A percentile compares a stretch with the other conserved stretches of the same genome.
Evolutionary conservation across 768 basidiomycete genomes (phyloP).

Genomic region (Asterophora lycoperdoides): DNA sequence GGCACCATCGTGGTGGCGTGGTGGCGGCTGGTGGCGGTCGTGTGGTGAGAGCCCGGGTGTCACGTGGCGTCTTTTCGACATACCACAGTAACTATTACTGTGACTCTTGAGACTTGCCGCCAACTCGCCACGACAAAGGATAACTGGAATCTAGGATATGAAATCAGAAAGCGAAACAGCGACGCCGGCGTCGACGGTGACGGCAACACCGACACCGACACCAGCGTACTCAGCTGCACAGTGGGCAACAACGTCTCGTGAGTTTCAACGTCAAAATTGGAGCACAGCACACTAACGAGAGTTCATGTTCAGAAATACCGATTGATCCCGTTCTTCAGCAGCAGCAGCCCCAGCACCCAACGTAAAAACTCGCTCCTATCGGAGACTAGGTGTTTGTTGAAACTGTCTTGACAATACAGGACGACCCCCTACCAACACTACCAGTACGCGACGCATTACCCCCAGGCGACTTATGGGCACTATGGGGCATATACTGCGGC

Average conservation of each 20-base stretch:
- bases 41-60: not conserved
- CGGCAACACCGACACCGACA: constrained; percentile 24
- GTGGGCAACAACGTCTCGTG: constrained; percentile 31
- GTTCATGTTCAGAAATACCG: constrained; percentile 44
- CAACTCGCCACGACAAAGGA: no score
- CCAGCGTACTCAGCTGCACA: constrained; percentile 26
- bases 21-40: no score
- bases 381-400: constrained; percentile 17
- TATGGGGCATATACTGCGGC: constrained; percentile 40
- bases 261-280: constrained; percentile 1
- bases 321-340: constrained; percentile 70
- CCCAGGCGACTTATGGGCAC: constrained; percentile 42
- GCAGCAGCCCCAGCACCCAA: constrained; percentile 47
- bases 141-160: no score
- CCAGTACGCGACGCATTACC: constrained; percentile 41
- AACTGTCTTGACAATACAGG: constrained; percentile 25
- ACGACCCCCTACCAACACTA: constrained; percentile 49
- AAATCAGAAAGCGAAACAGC: constrained; percentile 37
- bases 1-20: constrained; percentile 19
- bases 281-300: not conserved
- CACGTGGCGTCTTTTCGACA: not conserved
- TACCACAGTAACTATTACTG: no score
- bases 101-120: no score
- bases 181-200: constrained; percentile 20
- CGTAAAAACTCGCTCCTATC: constrained; percentile 31